These are phyloP conservation scores for Boletellus ananas DNA, from an alignment of 768 basidiomycete genomes.

Conservation along the genomic window DNA sequence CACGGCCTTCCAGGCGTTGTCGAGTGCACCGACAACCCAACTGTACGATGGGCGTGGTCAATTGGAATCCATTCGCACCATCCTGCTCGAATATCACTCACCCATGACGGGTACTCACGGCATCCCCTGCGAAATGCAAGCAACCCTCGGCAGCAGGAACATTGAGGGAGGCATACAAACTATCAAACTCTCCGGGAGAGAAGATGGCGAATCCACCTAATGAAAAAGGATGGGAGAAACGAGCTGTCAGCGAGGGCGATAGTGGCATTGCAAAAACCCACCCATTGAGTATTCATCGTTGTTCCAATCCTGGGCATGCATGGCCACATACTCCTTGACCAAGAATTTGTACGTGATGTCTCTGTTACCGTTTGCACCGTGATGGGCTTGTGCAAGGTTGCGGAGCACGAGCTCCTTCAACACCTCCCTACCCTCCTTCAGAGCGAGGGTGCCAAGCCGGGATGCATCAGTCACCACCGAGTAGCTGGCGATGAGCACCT, in stretches of 20 bases:
- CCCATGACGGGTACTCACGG: conserved; percentile 12
- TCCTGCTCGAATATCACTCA: not conserved
- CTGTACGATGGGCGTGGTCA: conserved; percentile 10
- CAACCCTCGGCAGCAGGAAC: conserved; percentile 24
- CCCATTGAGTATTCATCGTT: conserved; percentile 21
- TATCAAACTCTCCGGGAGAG: conserved; percentile 36
- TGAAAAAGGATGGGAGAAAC: not conserved
- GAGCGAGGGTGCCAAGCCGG: conserved; percentile 36
- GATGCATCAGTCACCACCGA: conserved; percentile 38
- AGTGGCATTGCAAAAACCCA: conserved; percentile 29
- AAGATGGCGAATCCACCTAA: conserved; percentile 41
- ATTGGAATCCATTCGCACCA: not conserved
- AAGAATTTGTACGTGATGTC: conserved; percentile 21
- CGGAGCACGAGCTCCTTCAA: conserved; percentile 28
- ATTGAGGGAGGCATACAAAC: conserved; percentile 31
- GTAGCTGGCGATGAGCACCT: conserved; percentile 40
- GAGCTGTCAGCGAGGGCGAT: not conserved
- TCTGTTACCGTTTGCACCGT: conserved; percentile 12
- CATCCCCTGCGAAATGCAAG: conserved; percentile 18
- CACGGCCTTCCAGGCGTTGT: conserved; percentile 35
- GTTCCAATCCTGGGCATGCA: conserved; percentile 34
- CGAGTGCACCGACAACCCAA: conserved; percentile 38
- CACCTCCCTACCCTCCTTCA: not conserved
- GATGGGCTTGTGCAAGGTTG: conserved; percentile 13
- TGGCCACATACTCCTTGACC: conserved; percentile 17